phyloP scores from a whole-genome alignment of 495 filamentous ascomycete species.

The Pyrenula massariospora region DNA sequence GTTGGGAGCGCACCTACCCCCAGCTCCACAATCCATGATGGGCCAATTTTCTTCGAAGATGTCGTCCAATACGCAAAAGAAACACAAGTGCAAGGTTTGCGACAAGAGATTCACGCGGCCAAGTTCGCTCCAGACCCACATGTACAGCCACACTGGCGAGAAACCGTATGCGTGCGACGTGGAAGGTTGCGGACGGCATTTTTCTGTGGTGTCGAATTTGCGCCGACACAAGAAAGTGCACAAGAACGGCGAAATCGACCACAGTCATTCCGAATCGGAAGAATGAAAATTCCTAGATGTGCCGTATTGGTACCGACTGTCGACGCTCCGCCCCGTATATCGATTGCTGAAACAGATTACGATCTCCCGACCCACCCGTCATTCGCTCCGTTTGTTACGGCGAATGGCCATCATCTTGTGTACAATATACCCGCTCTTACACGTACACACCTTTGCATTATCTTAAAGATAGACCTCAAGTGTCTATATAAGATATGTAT shows the following conservation, averaged over 20 bases:
- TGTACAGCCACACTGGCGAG: constrained; percentile 98
- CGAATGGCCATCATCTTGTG: not conserved
- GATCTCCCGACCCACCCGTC: not conserved
- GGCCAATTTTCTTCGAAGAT: constrained; percentile 96
- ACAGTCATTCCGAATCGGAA: constrained; percentile 30
- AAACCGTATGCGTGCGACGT: constrained; percentile 95
- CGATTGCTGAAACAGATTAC: not conserved
- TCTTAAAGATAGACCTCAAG: not conserved
- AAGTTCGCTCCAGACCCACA: constrained; percentile 93
- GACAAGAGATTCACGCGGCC: constrained; percentile 97
- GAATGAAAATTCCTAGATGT: constrained; percentile 20
- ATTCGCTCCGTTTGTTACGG: not conserved
- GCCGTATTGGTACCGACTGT: not conserved
- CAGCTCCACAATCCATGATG: constrained; percentile 96
- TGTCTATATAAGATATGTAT: not conserved
- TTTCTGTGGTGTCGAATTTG: constrained; percentile 95
- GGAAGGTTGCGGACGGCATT: constrained; percentile 89
- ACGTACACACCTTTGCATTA: not conserved
- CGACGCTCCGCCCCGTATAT: not conserved
- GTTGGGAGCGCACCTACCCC: constrained; percentile 54
- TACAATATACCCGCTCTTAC: not conserved
- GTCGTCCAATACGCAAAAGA: constrained; percentile 93
- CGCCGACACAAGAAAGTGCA: constrained; percentile 94
- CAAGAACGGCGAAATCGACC: constrained; percentile 52
- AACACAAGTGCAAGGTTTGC: constrained; percentile 99